Base-by-base conservation (phyloP, 805 yeast species). In the Candida vaughaniae region DNA sequence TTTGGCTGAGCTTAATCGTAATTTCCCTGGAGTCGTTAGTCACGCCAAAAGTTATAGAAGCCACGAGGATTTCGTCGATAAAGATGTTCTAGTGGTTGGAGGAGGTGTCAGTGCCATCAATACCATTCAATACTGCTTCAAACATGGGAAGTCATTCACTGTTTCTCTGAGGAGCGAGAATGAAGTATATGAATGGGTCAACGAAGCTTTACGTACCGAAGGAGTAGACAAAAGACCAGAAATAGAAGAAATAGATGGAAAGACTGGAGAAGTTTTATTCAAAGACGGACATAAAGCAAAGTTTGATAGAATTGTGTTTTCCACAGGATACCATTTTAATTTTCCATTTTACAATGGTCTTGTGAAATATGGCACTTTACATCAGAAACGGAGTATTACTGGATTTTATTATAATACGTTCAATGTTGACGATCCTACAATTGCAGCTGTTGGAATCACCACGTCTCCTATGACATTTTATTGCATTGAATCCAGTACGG, bases 11-110 rank as follows among this genome's bases (percentile, higher is more conserved):
- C 80, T 75, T 72, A 55, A 58, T 31, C 46, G 46, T 8, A 48
- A 55, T 30, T 60, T 54, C 44, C 83, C 84, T 1, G 68, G 59
- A 2, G 62, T 73, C 1, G 56, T 83, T 1, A 45, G 63, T 2
- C 91, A 84, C 56, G 71, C 89, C 6, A 78, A 78, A 42, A 58
- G 69, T 25, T 84, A 69, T 51, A 69, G 80, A 38, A 56, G 56
- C 14, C 71, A 79, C 0, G 64, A 63, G 1, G 66, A 63, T 10
- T 82, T 66, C 41, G 43, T 35, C n/a, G 65, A 55, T 37, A 56
- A 64, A 32, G 65, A 68, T 31, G 69, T 73, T 2, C 42, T 74
- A 36, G 51, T 71, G 14, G 56, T 71, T 32, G 78, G 77, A 3
- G 66, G 71, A 4, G 52, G 64, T 20, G 57, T 70, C n/a, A 60